Conservation (phyloP, 805 yeast genomes). For the Zygoascus ofunaensis region DNA sequence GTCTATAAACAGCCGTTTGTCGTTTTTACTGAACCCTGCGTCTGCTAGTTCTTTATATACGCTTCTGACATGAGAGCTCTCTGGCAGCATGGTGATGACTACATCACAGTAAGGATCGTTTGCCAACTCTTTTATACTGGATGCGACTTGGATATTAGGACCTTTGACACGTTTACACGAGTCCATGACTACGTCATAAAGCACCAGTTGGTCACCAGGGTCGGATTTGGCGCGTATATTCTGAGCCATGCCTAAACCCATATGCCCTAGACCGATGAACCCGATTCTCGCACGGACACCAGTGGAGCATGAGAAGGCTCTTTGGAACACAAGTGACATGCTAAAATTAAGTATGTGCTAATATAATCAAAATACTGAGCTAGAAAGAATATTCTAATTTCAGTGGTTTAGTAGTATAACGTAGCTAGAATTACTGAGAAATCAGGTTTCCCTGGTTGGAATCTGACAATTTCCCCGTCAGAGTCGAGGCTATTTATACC, state of each 20-base stretch:
- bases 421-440: too few relatives aligned
- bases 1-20: constrained; percentile 33
- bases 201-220: constrained; percentile 34
- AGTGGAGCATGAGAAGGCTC: constrained; percentile 10
- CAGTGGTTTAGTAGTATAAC: too few relatives aligned
- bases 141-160: constrained; percentile 18
- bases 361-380: too few relatives aligned
- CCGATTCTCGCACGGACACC: constrained; percentile 30
- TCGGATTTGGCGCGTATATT: constrained; percentile 36
- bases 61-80: constrained; percentile 40
- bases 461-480: too few relatives aligned
- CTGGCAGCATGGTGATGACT: constrained; percentile 47
- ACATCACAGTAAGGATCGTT: constrained; percentile 21
- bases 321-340: neutral
- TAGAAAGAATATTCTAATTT: too few relatives aligned
- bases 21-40: constrained; percentile 19
- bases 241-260: constrained; percentile 48
- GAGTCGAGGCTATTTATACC: too few relatives aligned
- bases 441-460: too few relatives aligned
- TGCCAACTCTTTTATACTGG: constrained; percentile 20
- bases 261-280: constrained; percentile 48
- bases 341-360: too few relatives aligned
- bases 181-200: constrained; percentile 34
- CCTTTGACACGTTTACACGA: constrained; percentile 23
- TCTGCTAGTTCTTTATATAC: constrained; percentile 34